phyloP scores from a whole-genome alignment of 163 green algal genomes.

The Dunaliella salina region DNA sequence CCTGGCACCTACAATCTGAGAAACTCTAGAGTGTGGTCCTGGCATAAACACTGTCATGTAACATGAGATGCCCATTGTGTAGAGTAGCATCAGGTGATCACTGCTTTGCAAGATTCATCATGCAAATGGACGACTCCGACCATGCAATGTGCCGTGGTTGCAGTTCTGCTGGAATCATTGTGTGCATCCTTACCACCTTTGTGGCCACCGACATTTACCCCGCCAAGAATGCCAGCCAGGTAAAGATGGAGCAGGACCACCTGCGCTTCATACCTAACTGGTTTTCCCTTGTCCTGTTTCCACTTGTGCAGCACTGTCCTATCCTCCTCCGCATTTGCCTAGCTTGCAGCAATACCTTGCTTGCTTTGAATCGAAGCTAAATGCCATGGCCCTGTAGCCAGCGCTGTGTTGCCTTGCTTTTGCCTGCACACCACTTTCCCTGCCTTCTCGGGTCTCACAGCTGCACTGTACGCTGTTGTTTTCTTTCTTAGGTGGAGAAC shows the following conservation, averaged over 20 bases:
- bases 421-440: background rate
- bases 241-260: background rate
- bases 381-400: background rate
- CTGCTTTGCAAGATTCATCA: too few relatives aligned
- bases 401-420: background rate
- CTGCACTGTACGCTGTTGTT: background rate
- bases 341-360: too few relatives aligned
- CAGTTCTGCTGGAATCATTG: constrained; percentile 80
- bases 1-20: too few relatives aligned
- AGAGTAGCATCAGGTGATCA: too few relatives aligned
- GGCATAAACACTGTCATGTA: too few relatives aligned
- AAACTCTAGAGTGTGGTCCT: too few relatives aligned
- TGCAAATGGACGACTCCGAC: too few relatives aligned
- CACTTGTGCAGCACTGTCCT: too few relatives aligned
- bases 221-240: constrained; percentile 29
- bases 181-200: constrained; percentile 90
- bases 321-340: too few relatives aligned
- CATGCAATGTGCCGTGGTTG: background rate
- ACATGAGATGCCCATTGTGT: too few relatives aligned
- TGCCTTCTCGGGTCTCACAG: background rate
- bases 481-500: constrained; percentile 76
- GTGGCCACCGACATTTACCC: constrained; percentile 91
- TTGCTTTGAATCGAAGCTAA: background rate
- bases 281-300: too few relatives aligned
- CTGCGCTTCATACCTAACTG: too few relatives aligned